phyloP scores from a whole-genome alignment of 345 rosid species.

The Linum lewisii region DNA sequence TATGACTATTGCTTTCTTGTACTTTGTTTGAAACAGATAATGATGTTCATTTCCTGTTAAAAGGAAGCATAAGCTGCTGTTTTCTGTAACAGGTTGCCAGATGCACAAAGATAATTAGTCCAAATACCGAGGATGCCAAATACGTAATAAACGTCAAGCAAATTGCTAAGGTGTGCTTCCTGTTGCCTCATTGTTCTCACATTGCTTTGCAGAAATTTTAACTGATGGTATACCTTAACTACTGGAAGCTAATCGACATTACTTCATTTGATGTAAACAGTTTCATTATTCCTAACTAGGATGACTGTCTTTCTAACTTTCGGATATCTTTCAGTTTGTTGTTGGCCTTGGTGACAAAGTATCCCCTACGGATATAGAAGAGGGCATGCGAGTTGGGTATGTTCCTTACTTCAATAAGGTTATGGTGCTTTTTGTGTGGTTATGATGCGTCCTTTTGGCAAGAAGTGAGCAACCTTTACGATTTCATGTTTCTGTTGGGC shows the following conservation, averaged over 20 bases:
- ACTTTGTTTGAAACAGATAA: not conserved
- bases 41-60: not conserved
- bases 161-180: constrained; percentile 66
- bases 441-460: no score
- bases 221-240: not conserved
- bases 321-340: constrained; percentile 51
- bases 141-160: constrained; percentile 94
- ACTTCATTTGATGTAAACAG: not conserved
- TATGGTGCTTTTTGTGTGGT: no score
- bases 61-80: not conserved
- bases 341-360: constrained; percentile 99
- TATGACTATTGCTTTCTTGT: not conserved
- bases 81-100: constrained; percentile 63
- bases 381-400: constrained; percentile 99
- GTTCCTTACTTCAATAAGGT: no score
- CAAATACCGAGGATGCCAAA: constrained; percentile 93
- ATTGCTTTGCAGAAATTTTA: not conserved
- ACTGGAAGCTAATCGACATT: not conserved
- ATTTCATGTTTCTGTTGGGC: no score
- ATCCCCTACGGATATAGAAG: constrained; percentile 92
- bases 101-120: constrained; percentile 91
- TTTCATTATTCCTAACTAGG: not conserved
- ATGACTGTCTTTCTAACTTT: not conserved
- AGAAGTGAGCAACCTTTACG: no score
- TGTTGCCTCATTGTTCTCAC: not conserved